Conservation (phyloP, 2,329 filamentous ascomycete genomes). For the Fusarium concolor region DNA sequence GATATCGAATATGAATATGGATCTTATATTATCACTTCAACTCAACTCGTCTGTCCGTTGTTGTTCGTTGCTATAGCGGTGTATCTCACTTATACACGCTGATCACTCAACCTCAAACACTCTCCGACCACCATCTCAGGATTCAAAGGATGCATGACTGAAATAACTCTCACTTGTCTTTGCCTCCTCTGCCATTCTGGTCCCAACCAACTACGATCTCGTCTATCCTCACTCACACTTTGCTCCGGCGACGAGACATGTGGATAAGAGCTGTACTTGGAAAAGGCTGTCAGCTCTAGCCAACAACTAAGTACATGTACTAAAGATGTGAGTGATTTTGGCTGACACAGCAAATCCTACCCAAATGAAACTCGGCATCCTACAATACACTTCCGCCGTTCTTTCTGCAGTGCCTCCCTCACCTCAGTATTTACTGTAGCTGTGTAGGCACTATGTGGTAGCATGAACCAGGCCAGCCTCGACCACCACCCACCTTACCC, state of each 20-base stretch:
- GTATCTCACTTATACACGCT: neutral
- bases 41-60: neutral
- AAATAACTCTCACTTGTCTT: neutral
- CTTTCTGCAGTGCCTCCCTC: neutral
- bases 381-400: neutral
- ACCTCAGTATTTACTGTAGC: neutral
- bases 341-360: neutral
- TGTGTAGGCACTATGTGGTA: too few relatives aligned
- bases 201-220: conserved; percentile 5
- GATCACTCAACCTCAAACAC: conserved; percentile 1
- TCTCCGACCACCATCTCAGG: neutral
- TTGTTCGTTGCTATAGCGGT: neutral
- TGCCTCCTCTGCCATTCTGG: neutral
- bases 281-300: too few relatives aligned
- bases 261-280: neutral
- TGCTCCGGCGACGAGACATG: conserved; percentile 12
- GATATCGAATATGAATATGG: neutral
- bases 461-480: neutral
- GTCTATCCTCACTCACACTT: conserved; percentile 9
- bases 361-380: neutral
- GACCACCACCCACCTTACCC: conserved; percentile 2
- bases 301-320: neutral
- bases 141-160: conserved; percentile 2
- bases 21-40: neutral
- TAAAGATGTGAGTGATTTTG: neutral